Conservation (phyloP, 257 asterid genomes). For the Asclepias syriaca region DNA sequence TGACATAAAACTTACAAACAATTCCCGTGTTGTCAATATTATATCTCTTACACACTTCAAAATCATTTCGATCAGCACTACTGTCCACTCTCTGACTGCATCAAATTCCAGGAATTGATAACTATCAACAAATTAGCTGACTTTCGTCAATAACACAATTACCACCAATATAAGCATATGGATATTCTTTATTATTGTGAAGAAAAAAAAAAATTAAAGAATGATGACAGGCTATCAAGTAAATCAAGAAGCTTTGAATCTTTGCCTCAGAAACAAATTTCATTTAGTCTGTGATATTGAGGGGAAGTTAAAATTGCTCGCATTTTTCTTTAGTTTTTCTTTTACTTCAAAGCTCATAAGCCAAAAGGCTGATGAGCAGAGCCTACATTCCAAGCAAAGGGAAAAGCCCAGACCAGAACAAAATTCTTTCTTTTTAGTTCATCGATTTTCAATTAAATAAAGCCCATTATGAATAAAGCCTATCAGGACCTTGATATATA, state of each 20-base stretch:
- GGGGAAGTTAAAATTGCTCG: neutral
- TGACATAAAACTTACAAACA: conserved; percentile 47
- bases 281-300: neutral
- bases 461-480: neutral
- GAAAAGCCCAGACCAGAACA: neutral
- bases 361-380: neutral
- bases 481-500: neutral
- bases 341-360: neutral
- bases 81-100: conserved; percentile 87
- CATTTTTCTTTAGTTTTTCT: neutral
- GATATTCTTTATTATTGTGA: neutral
- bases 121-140: conserved; percentile 1
- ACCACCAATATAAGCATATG: neutral
- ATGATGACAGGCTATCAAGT: neutral
- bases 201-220: neutral
- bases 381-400: neutral
- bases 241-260: neutral
- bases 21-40: conserved; percentile 85
- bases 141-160: neutral
- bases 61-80: conserved; percentile 60
- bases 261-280: neutral
- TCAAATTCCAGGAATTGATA: conserved; percentile 18
- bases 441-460: neutral
- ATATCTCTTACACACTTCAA: conserved; percentile 60
- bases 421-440: neutral